Evolutionary conservation across 148 eudicot species (phyloP).

Genomic region (Vaccinium macrocarpon): DNA sequence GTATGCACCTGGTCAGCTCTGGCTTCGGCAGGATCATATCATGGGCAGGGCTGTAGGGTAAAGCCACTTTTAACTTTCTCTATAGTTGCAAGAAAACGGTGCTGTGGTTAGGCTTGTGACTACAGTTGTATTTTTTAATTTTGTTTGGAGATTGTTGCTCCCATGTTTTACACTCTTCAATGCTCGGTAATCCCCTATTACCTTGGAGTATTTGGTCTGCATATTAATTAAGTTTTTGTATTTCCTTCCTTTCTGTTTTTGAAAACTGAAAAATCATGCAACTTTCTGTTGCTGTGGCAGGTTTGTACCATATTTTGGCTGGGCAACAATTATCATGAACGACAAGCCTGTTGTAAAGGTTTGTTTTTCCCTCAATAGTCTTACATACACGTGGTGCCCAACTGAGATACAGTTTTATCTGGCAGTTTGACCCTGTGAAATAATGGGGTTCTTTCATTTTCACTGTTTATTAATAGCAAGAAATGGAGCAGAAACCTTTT

Average conservation of each 20-base stretch:
- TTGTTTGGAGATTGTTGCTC: background rate
- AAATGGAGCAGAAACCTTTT: background rate
- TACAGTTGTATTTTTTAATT: background rate
- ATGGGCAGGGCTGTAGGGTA: conserved; percentile 94
- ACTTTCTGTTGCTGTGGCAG: conserved; percentile 21
- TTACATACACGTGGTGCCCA: background rate
- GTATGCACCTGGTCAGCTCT: conserved; percentile 75
- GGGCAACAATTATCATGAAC: conserved; percentile 66
- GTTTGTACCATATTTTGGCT: conserved; percentile 66
- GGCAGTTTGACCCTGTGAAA: background rate
- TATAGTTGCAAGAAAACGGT: background rate
- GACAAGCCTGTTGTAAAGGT: conserved; percentile 65
- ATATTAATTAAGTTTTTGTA: conserved; percentile 1
- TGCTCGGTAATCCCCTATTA: background rate
- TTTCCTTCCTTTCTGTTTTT: background rate
- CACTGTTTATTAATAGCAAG: background rate
- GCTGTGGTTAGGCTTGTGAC: background rate
- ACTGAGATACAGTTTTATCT: background rate
- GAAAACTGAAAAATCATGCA: background rate
- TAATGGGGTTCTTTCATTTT: background rate
- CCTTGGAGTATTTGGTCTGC: background rate
- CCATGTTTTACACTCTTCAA: background rate
- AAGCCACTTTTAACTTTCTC: conserved; percentile 14
- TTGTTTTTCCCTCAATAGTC: background rate
- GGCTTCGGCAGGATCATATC: conserved; percentile 76